Conservation (phyloP, 495 filamentous ascomycete genomes). For the Cetradonia linearis region DNA sequence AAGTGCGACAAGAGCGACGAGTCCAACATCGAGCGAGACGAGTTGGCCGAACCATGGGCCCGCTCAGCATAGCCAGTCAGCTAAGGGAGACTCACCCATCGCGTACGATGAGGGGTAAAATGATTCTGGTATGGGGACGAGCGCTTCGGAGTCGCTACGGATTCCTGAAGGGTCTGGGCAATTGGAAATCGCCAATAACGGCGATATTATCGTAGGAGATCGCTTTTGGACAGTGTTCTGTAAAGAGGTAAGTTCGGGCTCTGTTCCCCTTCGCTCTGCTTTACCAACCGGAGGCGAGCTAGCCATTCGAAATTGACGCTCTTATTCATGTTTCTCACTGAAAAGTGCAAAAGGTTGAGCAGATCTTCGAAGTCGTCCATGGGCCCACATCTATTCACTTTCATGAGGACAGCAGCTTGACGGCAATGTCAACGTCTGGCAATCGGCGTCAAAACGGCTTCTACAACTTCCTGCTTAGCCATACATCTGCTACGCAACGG, state of each 20-base stretch:
- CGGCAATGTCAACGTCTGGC: conserved; percentile 5
- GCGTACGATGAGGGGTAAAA: neutral
- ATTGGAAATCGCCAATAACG: neutral
- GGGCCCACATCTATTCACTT: conserved; percentile 9
- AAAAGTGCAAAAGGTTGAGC: conserved; percentile 10
- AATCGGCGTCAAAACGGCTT: conserved; percentile 2
- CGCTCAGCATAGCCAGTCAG: neutral
- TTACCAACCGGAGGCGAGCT: neutral
- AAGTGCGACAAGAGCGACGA: neutral
- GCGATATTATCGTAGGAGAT: conserved; percentile 9
- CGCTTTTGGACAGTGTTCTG: conserved; percentile 15
- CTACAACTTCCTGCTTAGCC: conserved; percentile 12
- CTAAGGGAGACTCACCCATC: neutral
- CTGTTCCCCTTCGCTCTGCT: neutral
- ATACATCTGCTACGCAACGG: conserved; percentile 9
- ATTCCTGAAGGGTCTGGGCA: neutral
- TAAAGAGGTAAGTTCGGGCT: conserved; percentile 12
- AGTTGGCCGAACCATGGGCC: neutral
- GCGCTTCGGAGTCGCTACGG: neutral
- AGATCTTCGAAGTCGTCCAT: conserved; percentile 18
- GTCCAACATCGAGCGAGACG: conserved; percentile 2
- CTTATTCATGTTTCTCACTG: neutral
- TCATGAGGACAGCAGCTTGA: neutral
- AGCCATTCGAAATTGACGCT: neutral
- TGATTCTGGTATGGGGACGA: neutral